Evolutionary conservation across 805 yeast species (phyloP).

Genomic region (Nakazawaea holstii): DNA sequence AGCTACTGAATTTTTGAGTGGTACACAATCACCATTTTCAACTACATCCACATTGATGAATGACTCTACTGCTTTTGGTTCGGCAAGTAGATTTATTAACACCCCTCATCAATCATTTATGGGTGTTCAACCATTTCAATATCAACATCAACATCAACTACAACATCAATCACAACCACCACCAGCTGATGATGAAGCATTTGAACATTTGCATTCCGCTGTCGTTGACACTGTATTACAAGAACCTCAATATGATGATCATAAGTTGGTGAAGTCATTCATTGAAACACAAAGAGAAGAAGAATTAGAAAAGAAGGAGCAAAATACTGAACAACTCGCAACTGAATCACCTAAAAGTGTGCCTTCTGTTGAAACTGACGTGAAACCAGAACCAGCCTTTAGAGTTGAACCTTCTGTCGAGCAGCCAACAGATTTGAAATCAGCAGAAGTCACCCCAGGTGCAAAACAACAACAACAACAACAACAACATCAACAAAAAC

Average conservation of each 20-base stretch:
- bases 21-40: constrained; percentile 5
- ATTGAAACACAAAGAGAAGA: constrained; percentile 40
- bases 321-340: too few species aligned
- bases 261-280: not conserved
- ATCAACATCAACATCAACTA: not conserved
- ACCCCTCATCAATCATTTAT: constrained; percentile 7
- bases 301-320: constrained; percentile 25
- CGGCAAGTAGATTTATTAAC: constrained; percentile 15
- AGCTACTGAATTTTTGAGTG: constrained; percentile 1
- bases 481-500: not conserved
- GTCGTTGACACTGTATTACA: constrained; percentile 36
- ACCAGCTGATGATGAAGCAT: constrained; percentile 17
- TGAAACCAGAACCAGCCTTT: too few species aligned
- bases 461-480: too few species aligned
- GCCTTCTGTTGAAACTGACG: too few species aligned
- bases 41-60: not conserved
- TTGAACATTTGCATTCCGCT: constrained; percentile 32
- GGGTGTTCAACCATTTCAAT: not conserved
- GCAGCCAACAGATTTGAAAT: too few species aligned
- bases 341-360: too few species aligned
- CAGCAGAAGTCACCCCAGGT: too few species aligned
- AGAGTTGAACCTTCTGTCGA: too few species aligned
- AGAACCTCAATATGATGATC: constrained; percentile 17
- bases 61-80: constrained; percentile 11
- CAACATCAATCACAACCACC: constrained; percentile 5